Percentiles rank a stretch among this genome's conserved stretches.
These are phyloP conservation scores for Xanthoconium stramineum DNA, from an alignment of 768 basidiomycete species.

Conservation along the genomic window DNA sequence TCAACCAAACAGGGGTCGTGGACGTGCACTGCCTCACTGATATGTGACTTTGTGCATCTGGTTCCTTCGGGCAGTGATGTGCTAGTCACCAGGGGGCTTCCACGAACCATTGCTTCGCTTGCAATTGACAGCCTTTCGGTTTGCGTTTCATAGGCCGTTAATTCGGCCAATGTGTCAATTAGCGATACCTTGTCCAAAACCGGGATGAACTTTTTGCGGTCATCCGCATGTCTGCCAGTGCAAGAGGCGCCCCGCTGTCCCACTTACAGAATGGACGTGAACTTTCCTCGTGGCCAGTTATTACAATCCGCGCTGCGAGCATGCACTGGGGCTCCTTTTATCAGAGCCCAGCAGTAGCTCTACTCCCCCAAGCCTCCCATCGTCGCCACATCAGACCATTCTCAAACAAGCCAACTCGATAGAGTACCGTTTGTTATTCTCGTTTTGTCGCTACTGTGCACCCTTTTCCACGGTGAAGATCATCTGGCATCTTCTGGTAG, in stretches of 20 bases:
- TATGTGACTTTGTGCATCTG: conserved; percentile 22
- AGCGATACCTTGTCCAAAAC: conserved; percentile 27
- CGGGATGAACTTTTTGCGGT: conserved; percentile 22
- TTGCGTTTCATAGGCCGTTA: conserved; percentile 28
- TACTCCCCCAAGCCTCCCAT: conserved; percentile 10
- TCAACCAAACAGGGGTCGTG: conserved; percentile 17
- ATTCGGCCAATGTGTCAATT: conserved; percentile 29
- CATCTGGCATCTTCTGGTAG: conserved; percentile 17
- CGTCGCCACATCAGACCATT: not conserved
- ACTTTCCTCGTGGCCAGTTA: conserved; percentile 28
- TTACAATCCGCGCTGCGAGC: conserved; percentile 24
- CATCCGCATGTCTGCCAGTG: conserved; percentile 13
- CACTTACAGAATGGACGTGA: conserved; percentile 13
- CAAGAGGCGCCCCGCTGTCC: conserved; percentile 20
- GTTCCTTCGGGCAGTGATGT: conserved; percentile 8
- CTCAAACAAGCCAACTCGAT: conserved; percentile 1
- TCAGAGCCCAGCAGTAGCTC: conserved; percentile 12
- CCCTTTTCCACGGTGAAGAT: conserved; percentile 33
- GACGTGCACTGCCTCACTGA: conserved; percentile 24
- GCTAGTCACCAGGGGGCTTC: conserved; percentile 20
- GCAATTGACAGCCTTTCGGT: conserved; percentile 23
- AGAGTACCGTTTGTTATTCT: conserved; percentile 7
- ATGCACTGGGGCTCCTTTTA: conserved; percentile 27
- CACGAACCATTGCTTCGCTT: conserved; percentile 19
- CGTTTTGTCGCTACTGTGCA: conserved; percentile 8